Evolutionary conservation across 1,284 basidiomycete species (phyloP).

Genomic region (Trichosporon sp.): DNA sequence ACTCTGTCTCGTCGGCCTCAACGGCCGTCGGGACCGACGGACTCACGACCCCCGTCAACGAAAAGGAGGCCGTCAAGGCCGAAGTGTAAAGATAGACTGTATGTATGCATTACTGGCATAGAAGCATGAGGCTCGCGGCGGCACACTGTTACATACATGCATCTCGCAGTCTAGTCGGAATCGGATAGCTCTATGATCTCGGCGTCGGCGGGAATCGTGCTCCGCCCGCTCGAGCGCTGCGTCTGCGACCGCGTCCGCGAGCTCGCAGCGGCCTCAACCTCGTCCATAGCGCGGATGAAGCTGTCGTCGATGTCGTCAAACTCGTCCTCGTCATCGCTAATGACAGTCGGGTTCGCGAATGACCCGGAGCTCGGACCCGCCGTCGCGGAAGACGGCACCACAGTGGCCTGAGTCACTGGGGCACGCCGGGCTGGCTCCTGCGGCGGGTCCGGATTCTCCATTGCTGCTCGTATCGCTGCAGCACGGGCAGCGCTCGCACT

Average conservation of each 20-base stretch:
- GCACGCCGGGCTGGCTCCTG: background rate
- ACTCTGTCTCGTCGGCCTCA: background rate
- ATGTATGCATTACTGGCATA: slow-evolving; percentile 3
- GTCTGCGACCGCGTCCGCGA: background rate
- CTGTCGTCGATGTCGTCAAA: slow-evolving; percentile 24
- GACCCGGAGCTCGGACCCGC: background rate
- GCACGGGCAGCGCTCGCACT: slow-evolving; percentile 13
- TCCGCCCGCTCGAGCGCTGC: background rate
- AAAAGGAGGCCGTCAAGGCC: background rate
- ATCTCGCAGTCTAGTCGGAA: background rate
- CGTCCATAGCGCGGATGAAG: slow-evolving; percentile 24
- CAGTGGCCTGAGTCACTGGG: background rate
- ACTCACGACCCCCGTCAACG: background rate
- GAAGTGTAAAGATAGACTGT: slow-evolving; percentile 3
- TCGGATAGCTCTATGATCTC: slow-evolving; percentile 16
- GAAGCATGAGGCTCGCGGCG: background rate
- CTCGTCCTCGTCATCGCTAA: slow-evolving; percentile 11
- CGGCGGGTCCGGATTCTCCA: background rate
- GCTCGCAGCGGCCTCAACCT: slow-evolving; percentile 11
- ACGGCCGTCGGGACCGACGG: background rate
- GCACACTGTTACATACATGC: background rate
- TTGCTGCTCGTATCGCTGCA: slow-evolving; percentile 17
- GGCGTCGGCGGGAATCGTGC: background rate
- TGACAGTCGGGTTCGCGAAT: background rate
- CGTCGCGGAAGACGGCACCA: background rate